A percentile compares a stretch with the other conserved stretches of the same genome.
Evolutionary conservation across 164 flowering plant genomes (phyloP).

Genomic region (Macadamia tetraphylla): DNA sequence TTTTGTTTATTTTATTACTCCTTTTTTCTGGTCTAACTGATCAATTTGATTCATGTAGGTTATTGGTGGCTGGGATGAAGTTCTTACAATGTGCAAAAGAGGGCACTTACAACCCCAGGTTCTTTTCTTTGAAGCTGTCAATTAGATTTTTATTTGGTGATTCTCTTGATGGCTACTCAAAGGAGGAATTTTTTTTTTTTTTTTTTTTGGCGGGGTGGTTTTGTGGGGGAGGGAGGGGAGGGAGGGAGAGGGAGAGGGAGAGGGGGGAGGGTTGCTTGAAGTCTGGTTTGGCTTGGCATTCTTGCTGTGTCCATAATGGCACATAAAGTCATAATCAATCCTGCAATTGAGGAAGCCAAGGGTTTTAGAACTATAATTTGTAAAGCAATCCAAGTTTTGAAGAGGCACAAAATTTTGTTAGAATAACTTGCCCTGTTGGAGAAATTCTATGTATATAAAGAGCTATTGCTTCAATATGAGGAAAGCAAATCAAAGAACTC

Average conservation of each 20-base stretch:
- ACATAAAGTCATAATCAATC: conserved; percentile 3
- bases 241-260: too few species aligned
- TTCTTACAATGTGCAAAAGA: conserved; percentile 70
- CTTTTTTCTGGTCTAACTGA: conserved; percentile 7
- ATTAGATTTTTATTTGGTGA: conserved; percentile 26
- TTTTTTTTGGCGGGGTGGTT: not conserved
- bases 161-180: conserved; percentile 9
- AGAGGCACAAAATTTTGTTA: conserved; percentile 17
- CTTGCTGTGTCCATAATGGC: not conserved
- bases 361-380: not conserved
- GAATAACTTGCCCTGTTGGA: conserved; percentile 10
- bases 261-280: too few species aligned
- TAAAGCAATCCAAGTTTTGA: conserved; percentile 9
- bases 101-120: conserved; percentile 98
- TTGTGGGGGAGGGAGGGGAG: too few species aligned
- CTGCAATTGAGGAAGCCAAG: conserved; percentile 1
- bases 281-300: conserved; percentile 6
- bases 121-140: conserved; percentile 87
- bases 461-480: conserved; percentile 11
- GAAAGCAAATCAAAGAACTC: conserved; percentile 3
- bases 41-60: conserved; percentile 40
- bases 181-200: conserved; percentile 5
- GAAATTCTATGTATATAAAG: conserved; percentile 11
- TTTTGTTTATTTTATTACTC: not conserved
- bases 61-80: conserved; percentile 86